Conservation (phyloP, 331 rosid genomes). For the Malus hybrid region DNA sequence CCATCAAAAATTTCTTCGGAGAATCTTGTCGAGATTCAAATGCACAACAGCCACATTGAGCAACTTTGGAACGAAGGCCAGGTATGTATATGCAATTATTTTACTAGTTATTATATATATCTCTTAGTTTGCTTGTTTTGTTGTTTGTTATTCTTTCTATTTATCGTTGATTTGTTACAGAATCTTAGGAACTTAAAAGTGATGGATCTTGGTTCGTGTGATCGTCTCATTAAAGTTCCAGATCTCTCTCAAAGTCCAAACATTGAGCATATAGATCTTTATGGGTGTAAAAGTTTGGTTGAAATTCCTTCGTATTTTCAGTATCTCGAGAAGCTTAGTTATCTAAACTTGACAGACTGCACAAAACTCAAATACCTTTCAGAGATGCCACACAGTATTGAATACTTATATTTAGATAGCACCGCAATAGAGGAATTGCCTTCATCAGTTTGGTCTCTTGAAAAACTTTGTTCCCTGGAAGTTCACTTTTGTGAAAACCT, state of each 20-base stretch:
- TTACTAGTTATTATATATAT: neutral
- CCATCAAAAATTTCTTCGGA: neutral
- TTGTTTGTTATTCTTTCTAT: neutral
- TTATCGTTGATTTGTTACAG: neutral
- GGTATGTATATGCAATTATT: neutral
- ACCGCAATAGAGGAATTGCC: neutral
- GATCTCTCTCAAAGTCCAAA: neutral
- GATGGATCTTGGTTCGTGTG: neutral
- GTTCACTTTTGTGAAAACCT: neutral
- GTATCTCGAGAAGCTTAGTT: neutral
- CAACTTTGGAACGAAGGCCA: conserved; percentile 3
- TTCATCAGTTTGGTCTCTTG: neutral
- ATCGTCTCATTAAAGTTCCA: neutral
- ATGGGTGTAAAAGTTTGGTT: neutral
- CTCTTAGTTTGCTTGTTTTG: neutral
- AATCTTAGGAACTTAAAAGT: neutral
- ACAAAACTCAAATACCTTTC: neutral
- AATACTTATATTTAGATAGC: neutral
- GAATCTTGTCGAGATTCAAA: neutral
- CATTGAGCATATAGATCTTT: neutral
- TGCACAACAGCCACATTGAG: neutral
- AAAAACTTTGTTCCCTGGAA: neutral
- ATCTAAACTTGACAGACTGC: neutral
- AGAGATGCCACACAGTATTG: neutral
- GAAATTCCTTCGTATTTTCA: neutral